These are phyloP conservation scores for Umbelopsis vinacea DNA, from an alignment of 192 early-diverging fungal species.

Conservation along the genomic window DNA sequence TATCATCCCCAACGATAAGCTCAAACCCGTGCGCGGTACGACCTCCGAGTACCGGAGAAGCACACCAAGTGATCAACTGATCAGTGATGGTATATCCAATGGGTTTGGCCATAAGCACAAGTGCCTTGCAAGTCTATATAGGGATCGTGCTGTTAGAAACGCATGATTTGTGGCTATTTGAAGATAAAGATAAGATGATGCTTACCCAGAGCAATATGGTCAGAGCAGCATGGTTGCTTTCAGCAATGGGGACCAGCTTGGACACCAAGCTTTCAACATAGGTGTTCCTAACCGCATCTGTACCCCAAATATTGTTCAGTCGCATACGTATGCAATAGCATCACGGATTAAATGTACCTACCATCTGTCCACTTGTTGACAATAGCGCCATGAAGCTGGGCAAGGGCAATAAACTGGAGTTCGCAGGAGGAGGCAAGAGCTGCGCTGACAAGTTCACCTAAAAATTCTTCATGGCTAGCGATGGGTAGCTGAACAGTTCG, in stretches of 20 bases:
- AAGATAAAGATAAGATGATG: too few species aligned
- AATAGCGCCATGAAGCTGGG: conserved; percentile 28
- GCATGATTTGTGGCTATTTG: too few species aligned
- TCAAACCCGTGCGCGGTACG: conserved; percentile 71
- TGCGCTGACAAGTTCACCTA: conserved; percentile 15
- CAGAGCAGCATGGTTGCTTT: conserved; percentile 16
- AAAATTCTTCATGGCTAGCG: conserved; percentile 23
- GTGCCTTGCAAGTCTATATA: conserved; percentile 66
- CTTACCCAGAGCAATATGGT: conserved; percentile 33
- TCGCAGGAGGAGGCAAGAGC: conserved; percentile 15
- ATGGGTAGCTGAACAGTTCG: conserved; percentile 26
- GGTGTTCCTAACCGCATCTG: conserved; percentile 31
- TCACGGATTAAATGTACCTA: background rate
- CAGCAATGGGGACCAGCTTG: background rate
- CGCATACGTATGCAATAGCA: too few species aligned
- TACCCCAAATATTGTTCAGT: background rate
- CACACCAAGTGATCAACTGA: conserved; percentile 59
- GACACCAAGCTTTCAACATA: conserved; percentile 27
- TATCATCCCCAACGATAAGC: conserved; percentile 75
- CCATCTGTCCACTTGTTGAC: conserved; percentile 42
- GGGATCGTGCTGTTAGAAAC: background rate
- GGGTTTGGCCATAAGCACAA: conserved; percentile 57
- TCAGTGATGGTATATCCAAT: conserved; percentile 58
- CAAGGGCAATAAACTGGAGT: conserved; percentile 21
- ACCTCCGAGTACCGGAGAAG: conserved; percentile 42